Evolutionary conservation across 2,329 filamentous ascomycete genomes (phyloP), one percentile per base, ranked within the genome.

Genomic region (Gyromitra esculenta): DNA sequence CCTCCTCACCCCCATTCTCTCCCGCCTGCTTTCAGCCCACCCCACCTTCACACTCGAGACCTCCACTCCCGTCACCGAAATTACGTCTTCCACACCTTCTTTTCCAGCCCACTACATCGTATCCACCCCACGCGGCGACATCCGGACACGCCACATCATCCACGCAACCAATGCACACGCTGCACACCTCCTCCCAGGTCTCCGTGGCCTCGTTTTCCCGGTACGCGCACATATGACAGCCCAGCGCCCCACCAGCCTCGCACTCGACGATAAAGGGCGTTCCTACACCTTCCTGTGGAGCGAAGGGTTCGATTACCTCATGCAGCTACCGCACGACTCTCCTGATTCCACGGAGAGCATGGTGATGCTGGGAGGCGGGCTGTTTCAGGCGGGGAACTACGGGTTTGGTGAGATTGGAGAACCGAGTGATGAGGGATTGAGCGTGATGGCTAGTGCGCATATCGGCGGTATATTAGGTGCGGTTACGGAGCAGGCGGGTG

Each of bases 101-200:
- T 71, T 1, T 56, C 79, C 5, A 13, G 81, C 56, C 35, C 84
- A 82, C 1, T 87, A 86, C 79, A 80, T 82, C 0, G 79, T 89
- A 4, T 78, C 83, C 3, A 89, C 88, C 0, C 68, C 79, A 0
- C 82, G 85, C 5, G 87, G 87, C 1, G 52, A 48, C 5, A 83
- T 89, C 43, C 81, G 80, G 2, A 84, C 87, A 6, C 82, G 83
- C 0, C 85, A 89, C 67, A 83, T 91, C 0, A 83, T 90, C 1
- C 87, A 90, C 77, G 87, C 87, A 6, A 90, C 88, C 0, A 90
- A 90, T 77, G 87, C 83, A 4, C 87, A 87, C 77, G 84, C 86
- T 0, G 81, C 85, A 0, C 85, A 88, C 65, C 84, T 90, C 0
- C 80, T 89, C 1, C 87, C 88, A 0, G 84, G 83, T 0, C 82